Conservation (phyloP, 441 rosid species). For the Populus hybrid region DNA sequence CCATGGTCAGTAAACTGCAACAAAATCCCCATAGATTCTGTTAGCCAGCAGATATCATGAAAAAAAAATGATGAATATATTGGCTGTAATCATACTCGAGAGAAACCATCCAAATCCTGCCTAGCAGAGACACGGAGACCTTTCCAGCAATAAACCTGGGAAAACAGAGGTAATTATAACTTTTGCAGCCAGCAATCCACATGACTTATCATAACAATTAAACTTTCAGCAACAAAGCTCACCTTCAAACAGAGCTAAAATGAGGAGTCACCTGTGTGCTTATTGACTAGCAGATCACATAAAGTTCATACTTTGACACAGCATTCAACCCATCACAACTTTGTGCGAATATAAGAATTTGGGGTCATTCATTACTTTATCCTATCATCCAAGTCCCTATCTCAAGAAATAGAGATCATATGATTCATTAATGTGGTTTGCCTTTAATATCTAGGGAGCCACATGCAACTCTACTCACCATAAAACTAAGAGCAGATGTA, state of each 20-base stretch:
- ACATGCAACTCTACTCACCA: neutral
- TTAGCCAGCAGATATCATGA: slow-evolving; percentile 8
- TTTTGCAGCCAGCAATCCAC: neutral
- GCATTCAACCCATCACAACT: neutral
- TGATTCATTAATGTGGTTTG: neutral
- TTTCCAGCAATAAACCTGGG: slow-evolving; percentile 98
- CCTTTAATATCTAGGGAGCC: neutral
- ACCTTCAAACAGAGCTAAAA: neutral
- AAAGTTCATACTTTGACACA: neutral
- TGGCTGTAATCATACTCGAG: slow-evolving; percentile 51
- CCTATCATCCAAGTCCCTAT: neutral
- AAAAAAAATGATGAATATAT: neutral
- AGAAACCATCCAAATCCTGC: slow-evolving; percentile 97
- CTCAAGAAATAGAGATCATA: neutral
- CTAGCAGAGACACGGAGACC: slow-evolving; percentile 91
- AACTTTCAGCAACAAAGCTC: neutral
- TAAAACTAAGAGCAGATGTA: neutral
- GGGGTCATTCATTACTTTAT: neutral
- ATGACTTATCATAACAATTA: neutral
- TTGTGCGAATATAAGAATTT: neutral
- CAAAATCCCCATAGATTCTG: slow-evolving; percentile 1
- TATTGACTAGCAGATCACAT: neutral
- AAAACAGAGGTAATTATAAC: neutral
- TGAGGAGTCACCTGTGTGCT: neutral
- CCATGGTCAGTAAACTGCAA: slow-evolving; percentile 92